Evolutionary conservation across 208 protist genomes (phyloP), one percentile per base, ranked within the genome.

Genomic region (Leishmania gerbilli): DNA sequence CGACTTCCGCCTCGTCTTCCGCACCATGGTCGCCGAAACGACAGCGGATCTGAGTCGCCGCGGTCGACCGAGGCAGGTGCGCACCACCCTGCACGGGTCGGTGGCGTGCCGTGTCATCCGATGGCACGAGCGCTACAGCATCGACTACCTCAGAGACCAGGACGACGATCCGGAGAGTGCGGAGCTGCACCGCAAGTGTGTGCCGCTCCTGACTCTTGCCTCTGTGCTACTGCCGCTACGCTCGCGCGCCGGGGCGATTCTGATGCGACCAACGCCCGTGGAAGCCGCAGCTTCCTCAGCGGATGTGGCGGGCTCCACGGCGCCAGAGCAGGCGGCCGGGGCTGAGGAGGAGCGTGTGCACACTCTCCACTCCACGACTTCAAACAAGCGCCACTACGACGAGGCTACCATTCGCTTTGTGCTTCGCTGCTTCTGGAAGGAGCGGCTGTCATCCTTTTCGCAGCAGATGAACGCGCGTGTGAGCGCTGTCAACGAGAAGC

Each of bases 201-300:
- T 95, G 62, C 91, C 91, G 45, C n/a, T 97, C 60, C 90, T 97
- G 31, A 96, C 92, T 13, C 49, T 97, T 2, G 87, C 90, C 6
- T 93, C 92, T 34, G 55, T 96, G 17, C 67, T 96, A 31, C 84
- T 96, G 31, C 90, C 92, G 7, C 85, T 85, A n/a, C 81, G 87
- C n/a, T 80, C 51, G n/a, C 55, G 69, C 0, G 49, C 86, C 8
- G 84, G 83, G 13, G 47, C 75, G 8, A 24, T 74, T 19, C 65
- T 86, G 74, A 67, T 75, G 53, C 71, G 15, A 13, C 40, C 69
- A 4, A 31, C 21, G 2, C 17, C 69, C 1, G 58, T 53, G 0
- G 55, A 69, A 13, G 37, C 53, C 42, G 67, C 71, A 0, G 65
- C n/a, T n/a, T 21, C 67, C 34, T 9, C 68, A 11, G 55, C 60